phyloP scores from a whole-genome alignment of 2,329 filamentous ascomycete species.

The Chaetomium sp. region DNA sequence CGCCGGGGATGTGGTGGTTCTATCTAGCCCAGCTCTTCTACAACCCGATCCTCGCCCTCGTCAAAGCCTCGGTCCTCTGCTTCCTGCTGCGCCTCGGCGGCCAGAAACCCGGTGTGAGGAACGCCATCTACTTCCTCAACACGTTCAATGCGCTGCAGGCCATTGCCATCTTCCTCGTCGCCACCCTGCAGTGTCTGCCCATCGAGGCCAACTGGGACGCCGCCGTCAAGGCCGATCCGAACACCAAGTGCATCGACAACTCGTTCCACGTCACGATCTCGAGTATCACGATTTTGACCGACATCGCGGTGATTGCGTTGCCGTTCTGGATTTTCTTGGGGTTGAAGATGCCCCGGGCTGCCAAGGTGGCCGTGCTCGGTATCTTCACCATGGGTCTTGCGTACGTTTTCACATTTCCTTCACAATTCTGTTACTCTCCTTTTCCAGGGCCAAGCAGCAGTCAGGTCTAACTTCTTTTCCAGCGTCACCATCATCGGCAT shows the following conservation, averaged over 20 bases:
- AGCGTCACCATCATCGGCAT: slow-evolving; percentile 30
- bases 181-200: slow-evolving; percentile 35
- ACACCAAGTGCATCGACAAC: slow-evolving; percentile 27
- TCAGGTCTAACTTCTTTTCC: neutral
- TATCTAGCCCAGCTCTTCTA: slow-evolving; percentile 30
- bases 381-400: slow-evolving; percentile 27
- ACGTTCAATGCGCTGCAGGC: slow-evolving; percentile 25
- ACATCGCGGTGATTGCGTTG: slow-evolving; percentile 35
- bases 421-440: neutral
- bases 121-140: slow-evolving; percentile 24
- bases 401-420: slow-evolving; percentile 14
- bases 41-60: slow-evolving; percentile 29
- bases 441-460: neutral
- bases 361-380: slow-evolving; percentile 26
- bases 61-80: slow-evolving; percentile 29
- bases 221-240: slow-evolving; percentile 31
- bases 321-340: slow-evolving; percentile 33
- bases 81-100: slow-evolving; percentile 28
- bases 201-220: slow-evolving; percentile 38
- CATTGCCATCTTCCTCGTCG: slow-evolving; percentile 27
- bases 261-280: slow-evolving; percentile 33
- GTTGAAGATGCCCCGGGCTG: slow-evolving; percentile 24
- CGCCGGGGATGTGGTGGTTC: slow-evolving; percentile 24
- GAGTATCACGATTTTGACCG: slow-evolving; percentile 25
- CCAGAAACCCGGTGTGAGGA: slow-evolving; percentile 23